Evolutionary conservation across 306 rosid species (phyloP).

Genomic region (Lathyrus oleraceus): DNA sequence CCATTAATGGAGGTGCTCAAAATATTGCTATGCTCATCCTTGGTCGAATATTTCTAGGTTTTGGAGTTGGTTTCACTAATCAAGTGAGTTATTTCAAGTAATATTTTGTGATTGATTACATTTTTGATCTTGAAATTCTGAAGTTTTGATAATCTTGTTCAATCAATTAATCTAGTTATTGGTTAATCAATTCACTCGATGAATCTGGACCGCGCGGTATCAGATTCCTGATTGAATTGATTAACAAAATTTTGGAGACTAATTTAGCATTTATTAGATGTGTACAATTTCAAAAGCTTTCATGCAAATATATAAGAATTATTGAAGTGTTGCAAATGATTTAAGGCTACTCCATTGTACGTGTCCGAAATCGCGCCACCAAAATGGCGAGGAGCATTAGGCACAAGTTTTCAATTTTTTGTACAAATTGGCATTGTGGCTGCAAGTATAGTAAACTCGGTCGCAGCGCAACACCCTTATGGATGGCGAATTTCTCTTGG

Average conservation of each 20-base stretch:
- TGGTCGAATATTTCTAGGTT: slow-evolving; percentile 70
- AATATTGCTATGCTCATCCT: slow-evolving; percentile 62
- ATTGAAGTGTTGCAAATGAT: not conserved
- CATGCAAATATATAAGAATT: not conserved
- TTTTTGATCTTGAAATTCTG: not conserved
- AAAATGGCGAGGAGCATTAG: slow-evolving; percentile 67
- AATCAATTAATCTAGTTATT: too few species aligned
- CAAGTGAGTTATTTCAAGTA: slow-evolving; percentile 39
- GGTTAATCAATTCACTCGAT: not conserved
- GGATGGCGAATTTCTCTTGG: slow-evolving; percentile 70
- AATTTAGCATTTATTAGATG: not conserved
- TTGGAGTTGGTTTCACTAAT: slow-evolving; percentile 71
- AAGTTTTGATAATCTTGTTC: not conserved
- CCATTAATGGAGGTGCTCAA: slow-evolving; percentile 62
- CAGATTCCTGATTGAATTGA: not conserved
- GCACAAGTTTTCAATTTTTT: slow-evolving; percentile 50
- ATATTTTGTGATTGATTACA: not conserved
- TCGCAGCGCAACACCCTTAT: slow-evolving; percentile 40
- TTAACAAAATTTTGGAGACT: not conserved
- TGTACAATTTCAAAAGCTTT: not conserved
- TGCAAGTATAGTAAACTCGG: slow-evolving; percentile 50
- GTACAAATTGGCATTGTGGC: slow-evolving; percentile 54
- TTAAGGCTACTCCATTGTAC: slow-evolving; percentile 63
- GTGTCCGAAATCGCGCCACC: slow-evolving; percentile 78
- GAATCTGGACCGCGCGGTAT: not conserved